These are phyloP conservation scores for Forsythia suspensa DNA, from an alignment of 257 asterid genomes.

Conservation along the genomic window DNA sequence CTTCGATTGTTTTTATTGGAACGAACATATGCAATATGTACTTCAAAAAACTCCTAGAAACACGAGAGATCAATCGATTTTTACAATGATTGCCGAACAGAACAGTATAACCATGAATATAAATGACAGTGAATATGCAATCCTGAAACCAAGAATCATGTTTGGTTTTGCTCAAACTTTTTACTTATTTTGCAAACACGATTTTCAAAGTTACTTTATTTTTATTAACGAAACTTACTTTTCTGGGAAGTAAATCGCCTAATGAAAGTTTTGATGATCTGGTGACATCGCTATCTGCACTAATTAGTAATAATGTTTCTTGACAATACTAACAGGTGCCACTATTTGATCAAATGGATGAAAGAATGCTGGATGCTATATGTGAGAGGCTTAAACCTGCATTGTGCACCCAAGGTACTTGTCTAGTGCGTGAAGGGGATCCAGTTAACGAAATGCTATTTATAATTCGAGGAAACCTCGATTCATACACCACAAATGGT, in stretches of 20 bases:
- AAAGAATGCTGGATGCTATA: conserved; percentile 85
- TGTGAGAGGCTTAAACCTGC: conserved; percentile 96
- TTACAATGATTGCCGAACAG: too few species aligned
- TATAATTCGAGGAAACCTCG: conserved; percentile 89
- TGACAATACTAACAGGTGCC: conserved; percentile 60
- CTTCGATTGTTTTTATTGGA: not conserved
- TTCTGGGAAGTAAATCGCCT: too few species aligned
- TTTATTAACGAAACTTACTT: too few species aligned
- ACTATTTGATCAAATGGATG: conserved; percentile 91
- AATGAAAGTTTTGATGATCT: not conserved
- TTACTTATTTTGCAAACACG: too few species aligned
- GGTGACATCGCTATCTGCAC: not conserved
- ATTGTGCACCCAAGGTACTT: conserved; percentile 70
- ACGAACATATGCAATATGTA: too few species aligned
- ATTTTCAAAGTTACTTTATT: not conserved
- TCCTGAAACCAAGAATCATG: too few species aligned
- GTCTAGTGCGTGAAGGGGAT: conserved; percentile 89
- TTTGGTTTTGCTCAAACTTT: too few species aligned
- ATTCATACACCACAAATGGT: conserved; percentile 89
- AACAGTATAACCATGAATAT: too few species aligned
- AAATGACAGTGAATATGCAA: too few species aligned
- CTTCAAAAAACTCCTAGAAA: too few species aligned
- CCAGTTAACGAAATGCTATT: conserved; percentile 92
- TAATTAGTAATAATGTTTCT: not conserved
- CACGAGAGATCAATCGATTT: too few species aligned